phyloP scores from a whole-genome alignment of 2,329 filamentous ascomycete genomes.

The Penicillium sclerotigenum region DNA sequence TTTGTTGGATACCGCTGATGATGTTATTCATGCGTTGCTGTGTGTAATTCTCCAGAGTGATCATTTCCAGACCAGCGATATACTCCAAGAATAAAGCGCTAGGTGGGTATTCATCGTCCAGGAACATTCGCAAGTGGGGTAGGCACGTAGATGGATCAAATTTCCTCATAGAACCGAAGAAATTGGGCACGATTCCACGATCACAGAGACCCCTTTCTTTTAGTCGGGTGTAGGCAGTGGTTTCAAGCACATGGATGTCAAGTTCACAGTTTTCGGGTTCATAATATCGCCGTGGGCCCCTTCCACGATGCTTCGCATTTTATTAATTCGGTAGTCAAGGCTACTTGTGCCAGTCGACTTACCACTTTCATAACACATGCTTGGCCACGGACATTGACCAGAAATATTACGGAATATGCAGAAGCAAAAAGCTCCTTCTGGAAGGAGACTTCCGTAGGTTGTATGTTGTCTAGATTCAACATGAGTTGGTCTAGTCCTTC shows the following conservation, averaged over 20 bases:
- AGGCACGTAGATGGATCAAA: neutral
- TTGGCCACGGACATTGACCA: neutral
- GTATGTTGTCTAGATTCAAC: too few species aligned
- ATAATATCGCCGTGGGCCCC: neutral
- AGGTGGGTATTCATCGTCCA: neutral
- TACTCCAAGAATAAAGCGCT: neutral
- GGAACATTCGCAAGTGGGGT: neutral
- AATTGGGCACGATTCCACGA: neutral
- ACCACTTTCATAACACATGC: neutral
- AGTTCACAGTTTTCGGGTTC: neutral
- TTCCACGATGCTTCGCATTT: neutral
- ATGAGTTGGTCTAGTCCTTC: too few species aligned
- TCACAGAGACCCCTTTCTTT: neutral
- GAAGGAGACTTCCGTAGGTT: too few species aligned
- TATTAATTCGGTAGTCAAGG: neutral
- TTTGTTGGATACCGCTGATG: neutral
- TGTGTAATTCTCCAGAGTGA: neutral
- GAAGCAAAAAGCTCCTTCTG: neutral
- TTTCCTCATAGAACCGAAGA: neutral
- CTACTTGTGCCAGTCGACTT: neutral
- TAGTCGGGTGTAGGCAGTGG: neutral
- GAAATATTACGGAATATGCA: neutral
- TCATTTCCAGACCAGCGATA: neutral
- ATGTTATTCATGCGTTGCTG: neutral
- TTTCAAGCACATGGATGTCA: neutral